Percentiles rank a stretch among this genome's conserved stretches.
Conservation (phyloP, 2,329 filamentous ascomycete species). For the Lecanosticta acicola region DNA sequence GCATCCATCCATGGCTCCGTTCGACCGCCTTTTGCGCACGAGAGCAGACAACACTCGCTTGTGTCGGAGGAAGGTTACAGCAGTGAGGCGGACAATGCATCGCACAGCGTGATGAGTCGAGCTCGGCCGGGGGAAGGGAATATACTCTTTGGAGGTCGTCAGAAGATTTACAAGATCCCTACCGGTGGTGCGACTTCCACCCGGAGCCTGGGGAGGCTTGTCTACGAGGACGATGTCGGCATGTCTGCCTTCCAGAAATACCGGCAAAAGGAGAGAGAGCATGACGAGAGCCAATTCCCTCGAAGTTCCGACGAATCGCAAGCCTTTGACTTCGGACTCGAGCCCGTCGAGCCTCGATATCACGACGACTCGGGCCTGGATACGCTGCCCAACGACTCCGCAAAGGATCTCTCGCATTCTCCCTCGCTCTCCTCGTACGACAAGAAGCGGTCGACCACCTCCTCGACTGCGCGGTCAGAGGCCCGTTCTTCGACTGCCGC, state of each 20-base stretch:
- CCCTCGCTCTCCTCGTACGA: conserved; percentile 60
- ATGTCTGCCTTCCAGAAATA: conserved; percentile 78
- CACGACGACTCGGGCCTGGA: conserved; percentile 38
- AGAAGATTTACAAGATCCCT: conserved; percentile 88
- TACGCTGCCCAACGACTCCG: conserved; percentile 42
- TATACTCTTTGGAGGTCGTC: conserved; percentile 85
- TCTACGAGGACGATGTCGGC: conserved; percentile 84
- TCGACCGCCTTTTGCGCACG: conserved; percentile 54
- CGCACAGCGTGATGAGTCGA: conserved; percentile 75
- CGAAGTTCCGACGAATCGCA: conserved; percentile 26
- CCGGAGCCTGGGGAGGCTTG: conserved; percentile 57
- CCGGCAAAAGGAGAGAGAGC: conserved; percentile 52
- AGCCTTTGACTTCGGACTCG: conserved; percentile 31
- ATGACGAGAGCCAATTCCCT: conserved; percentile 37
- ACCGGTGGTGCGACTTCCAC: conserved; percentile 36
- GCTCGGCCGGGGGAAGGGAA: conserved; percentile 83
- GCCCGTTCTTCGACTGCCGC: conserved; percentile 78
- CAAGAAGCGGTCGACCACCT: conserved; percentile 73
- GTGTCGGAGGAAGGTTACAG: conserved; percentile 54
- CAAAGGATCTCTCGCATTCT: conserved; percentile 41
- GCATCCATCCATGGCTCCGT: conserved; percentile 66
- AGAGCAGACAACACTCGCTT: conserved; percentile 59
- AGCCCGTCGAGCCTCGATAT: conserved; percentile 33
- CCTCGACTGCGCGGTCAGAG: conserved; percentile 67
- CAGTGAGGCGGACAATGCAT: conserved; percentile 60